These are phyloP conservation scores for Globisporangium nagaii DNA, from an alignment of 352 stramenopile genomes.

Conservation along the genomic window DNA sequence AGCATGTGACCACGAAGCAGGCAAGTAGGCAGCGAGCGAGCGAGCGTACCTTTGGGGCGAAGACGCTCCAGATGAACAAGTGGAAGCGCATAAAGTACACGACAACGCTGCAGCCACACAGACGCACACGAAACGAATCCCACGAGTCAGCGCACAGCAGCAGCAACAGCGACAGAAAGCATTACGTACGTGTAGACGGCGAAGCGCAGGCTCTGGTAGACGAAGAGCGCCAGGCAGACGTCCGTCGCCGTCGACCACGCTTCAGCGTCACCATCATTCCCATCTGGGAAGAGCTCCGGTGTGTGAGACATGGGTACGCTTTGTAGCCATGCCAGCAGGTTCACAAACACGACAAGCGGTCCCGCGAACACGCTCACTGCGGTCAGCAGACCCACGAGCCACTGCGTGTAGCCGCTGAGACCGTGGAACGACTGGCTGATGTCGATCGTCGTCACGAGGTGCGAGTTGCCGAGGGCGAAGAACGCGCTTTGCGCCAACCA, in stretches of 20 bases:
- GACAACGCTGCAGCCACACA: constrained; percentile 38
- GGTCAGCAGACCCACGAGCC: constrained; percentile 69
- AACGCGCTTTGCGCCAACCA: constrained; percentile 72
- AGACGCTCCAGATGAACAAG: constrained; percentile 90
- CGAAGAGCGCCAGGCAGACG: constrained; percentile 33
- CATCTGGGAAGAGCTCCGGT: not conserved
- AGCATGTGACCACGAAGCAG: not conserved
- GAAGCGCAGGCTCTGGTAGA: constrained; percentile 56
- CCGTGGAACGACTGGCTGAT: constrained; percentile 87
- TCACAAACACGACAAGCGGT: constrained; percentile 57
- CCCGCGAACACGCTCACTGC: constrained; percentile 74
- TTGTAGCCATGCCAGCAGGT: constrained; percentile 34
- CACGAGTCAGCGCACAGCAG: not conserved
- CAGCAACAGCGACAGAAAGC: not conserved
- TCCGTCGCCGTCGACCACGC: not conserved
- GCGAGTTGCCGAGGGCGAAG: constrained; percentile 84
- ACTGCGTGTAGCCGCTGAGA: constrained; percentile 72
- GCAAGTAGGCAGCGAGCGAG: not conserved
- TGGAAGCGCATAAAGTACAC: constrained; percentile 88
- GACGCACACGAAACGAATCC: constrained; percentile 2
- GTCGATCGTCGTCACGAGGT: constrained; percentile 87
- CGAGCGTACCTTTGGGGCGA: constrained; percentile 72
- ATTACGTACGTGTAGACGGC: constrained; percentile 60
- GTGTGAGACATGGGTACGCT: not conserved
- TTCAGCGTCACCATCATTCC: not conserved